Evolutionary conservation across 2,329 filamentous ascomycete species (phyloP).

Genomic region (Xylaria multiplex): DNA sequence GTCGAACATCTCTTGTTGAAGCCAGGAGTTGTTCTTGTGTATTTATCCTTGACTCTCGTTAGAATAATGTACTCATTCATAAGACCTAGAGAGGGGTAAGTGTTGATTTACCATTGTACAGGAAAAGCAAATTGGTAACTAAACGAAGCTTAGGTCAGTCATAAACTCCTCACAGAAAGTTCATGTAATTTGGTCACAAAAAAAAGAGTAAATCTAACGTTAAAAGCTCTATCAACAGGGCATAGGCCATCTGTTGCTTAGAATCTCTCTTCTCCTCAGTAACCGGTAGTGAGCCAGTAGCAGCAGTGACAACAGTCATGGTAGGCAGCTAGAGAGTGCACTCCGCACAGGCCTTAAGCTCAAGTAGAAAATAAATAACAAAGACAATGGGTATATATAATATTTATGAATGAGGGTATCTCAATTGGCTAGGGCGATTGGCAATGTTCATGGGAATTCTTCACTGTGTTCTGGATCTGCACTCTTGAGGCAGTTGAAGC

Average conservation of each 20-base stretch:
- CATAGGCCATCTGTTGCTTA: constrained; percentile 33
- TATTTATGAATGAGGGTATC: background rate
- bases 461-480: background rate
- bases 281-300: background rate
- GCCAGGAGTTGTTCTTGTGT: constrained; percentile 32
- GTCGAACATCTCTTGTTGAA: constrained; percentile 27
- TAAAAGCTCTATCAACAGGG: constrained; percentile 36
- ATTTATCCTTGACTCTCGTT: constrained; percentile 28
- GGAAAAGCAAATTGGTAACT: constrained; percentile 37
- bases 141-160: background rate
- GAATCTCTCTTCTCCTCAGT: constrained; percentile 16
- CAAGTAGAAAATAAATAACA: background rate
- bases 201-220: constrained; percentile 16
- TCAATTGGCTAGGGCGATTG: background rate
- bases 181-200: background rate
- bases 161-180: background rate
- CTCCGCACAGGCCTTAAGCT: background rate
- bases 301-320: constrained; percentile 21
- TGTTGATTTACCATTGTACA: constrained; percentile 33
- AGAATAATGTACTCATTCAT: background rate
- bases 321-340: constrained; percentile 10
- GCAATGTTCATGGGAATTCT: constrained; percentile 1
- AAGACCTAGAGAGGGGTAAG: background rate
- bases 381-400: constrained; percentile 2
- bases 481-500: background rate